Evolutionary conservation across 2,329 filamentous ascomycete genomes (phyloP).

Genomic region (Rhexocercosporidium sp.): DNA sequence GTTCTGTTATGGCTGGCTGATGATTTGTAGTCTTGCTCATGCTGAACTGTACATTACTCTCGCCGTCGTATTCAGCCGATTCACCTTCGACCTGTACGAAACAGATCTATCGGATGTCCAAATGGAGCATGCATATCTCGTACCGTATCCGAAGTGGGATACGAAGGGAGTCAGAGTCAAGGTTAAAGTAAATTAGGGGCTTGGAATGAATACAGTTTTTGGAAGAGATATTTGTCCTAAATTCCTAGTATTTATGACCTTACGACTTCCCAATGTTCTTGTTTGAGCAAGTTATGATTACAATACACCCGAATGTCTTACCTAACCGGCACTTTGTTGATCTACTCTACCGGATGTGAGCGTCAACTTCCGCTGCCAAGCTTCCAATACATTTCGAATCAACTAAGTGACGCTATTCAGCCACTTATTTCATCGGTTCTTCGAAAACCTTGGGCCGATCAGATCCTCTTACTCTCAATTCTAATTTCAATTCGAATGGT

Average conservation of each 20-base stretch:
- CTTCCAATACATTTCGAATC: background rate
- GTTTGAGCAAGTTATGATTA: no score
- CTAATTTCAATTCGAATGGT: background rate
- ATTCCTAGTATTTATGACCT: background rate
- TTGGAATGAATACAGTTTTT: background rate
- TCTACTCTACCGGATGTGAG: background rate
- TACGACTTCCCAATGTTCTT: background rate
- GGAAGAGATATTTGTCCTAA: no score
- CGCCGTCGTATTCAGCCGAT: slow-evolving; percentile 23
- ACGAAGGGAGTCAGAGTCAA: slow-evolving; percentile 26
- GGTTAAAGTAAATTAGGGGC: slow-evolving; percentile 5
- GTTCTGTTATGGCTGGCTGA: background rate
- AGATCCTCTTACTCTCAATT: background rate
- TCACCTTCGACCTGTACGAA: slow-evolving; percentile 22
- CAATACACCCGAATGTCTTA: no score
- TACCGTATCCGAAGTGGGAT: slow-evolving; percentile 23
- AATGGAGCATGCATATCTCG: slow-evolving; percentile 25
- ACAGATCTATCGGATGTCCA: slow-evolving; percentile 26
- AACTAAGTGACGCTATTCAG: background rate
- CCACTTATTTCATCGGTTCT: background rate
- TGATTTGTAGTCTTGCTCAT: slow-evolving; percentile 13
- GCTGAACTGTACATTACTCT: slow-evolving; percentile 21
- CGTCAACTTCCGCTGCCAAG: background rate
- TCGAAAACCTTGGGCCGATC: background rate
- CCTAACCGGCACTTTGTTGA: background rate